These are phyloP conservation scores for Metschnikowia lachancei DNA, from an alignment of 805 yeast genomes.

Conservation along the genomic window DNA sequence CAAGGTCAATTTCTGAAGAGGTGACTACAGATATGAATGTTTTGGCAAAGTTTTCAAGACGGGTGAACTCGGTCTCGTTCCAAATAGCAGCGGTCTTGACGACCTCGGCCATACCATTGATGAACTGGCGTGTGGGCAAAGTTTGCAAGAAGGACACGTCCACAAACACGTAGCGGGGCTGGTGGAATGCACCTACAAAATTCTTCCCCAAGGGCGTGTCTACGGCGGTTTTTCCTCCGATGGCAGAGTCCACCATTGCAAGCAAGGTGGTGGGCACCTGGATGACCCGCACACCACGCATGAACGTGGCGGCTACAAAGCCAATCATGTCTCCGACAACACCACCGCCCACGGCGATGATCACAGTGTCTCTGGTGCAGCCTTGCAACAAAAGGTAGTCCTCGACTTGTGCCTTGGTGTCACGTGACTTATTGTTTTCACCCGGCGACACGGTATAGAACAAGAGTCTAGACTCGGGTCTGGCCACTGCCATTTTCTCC, in stretches of 20 bases:
- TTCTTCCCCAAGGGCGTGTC: slow-evolving; percentile 96
- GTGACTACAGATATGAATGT: slow-evolving; percentile 65
- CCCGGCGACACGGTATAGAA: slow-evolving; percentile 85
- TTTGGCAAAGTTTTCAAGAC: slow-evolving; percentile 76
- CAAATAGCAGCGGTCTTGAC: slow-evolving; percentile 97
- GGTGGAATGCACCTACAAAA: slow-evolving; percentile 96
- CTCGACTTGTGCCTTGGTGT: slow-evolving; percentile 89
- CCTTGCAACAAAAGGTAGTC: slow-evolving; percentile 79
- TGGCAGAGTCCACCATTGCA: slow-evolving; percentile 97
- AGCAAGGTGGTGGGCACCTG: slow-evolving; percentile 92
- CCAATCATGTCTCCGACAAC: slow-evolving; percentile 99
- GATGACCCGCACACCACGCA: slow-evolving; percentile 94
- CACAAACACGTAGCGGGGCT: slow-evolving; percentile 82
- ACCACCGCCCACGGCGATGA: slow-evolving; percentile 96
- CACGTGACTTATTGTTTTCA: slow-evolving; percentile 83
- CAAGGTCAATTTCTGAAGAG: slow-evolving; percentile 46
- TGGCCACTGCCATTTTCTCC: slow-evolving; percentile 26
- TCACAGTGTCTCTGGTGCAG: slow-evolving; percentile 93
- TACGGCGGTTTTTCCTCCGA: slow-evolving; percentile 98
- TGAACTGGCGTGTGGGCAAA: slow-evolving; percentile 88
- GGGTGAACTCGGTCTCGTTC: slow-evolving; percentile 83
- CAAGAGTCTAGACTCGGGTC: slow-evolving; percentile 64
- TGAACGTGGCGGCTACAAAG: slow-evolving; percentile 97
- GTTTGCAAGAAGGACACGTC: slow-evolving; percentile 86
- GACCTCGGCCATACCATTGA: slow-evolving; percentile 98